Conservation (phyloP, 345 rosid genomes). For the Dimocarpus longan region DNA sequence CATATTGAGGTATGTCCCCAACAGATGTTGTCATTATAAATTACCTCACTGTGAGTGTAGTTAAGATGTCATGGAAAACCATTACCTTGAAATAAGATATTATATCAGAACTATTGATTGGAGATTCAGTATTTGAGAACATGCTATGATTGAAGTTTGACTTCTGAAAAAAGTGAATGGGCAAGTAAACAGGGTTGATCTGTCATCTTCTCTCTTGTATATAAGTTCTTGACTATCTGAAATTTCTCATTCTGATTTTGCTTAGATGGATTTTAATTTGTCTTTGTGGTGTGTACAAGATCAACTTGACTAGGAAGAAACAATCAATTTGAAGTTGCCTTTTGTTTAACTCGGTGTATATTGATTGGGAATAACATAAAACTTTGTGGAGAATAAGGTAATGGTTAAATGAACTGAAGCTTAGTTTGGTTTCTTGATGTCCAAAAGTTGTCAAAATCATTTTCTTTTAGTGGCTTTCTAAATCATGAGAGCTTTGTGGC, state of each 20-base stretch:
- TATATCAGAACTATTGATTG: background rate
- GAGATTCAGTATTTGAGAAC: background rate
- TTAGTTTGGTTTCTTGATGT: background rate
- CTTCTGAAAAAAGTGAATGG: background rate
- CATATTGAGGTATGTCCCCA: background rate
- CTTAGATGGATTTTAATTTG: background rate
- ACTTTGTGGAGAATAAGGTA: background rate
- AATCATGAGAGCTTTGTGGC: background rate
- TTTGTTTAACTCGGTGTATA: background rate
- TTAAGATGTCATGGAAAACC: background rate
- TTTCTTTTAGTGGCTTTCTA: background rate
- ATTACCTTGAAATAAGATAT: conserved; percentile 4
- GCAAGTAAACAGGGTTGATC: background rate
- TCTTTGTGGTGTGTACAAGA: background rate
- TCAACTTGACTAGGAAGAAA: background rate
- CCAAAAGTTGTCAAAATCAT: conserved; percentile 8
- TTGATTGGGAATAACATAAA: background rate
- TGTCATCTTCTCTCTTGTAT: background rate
- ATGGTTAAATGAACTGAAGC: background rate
- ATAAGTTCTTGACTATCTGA: background rate
- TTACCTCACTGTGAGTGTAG: background rate
- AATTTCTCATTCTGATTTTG: background rate
- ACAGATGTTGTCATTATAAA: background rate
- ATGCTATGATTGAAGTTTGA: background rate
- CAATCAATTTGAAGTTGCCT: background rate